Evolutionary conservation across 257 asterid species (phyloP).

Genomic region (Nyctanthes arbortristis): DNA sequence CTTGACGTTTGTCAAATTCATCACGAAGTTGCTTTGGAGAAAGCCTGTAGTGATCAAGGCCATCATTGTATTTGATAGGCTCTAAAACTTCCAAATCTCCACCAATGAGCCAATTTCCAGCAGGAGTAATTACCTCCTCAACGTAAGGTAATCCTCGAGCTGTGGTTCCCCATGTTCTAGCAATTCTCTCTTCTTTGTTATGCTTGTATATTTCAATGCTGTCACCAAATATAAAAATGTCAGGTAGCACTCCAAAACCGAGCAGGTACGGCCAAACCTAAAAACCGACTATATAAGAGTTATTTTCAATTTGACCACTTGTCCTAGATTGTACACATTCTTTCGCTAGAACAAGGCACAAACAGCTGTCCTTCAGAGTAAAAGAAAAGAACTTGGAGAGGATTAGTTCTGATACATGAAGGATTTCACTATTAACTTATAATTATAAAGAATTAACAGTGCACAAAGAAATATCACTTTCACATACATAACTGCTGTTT

Average conservation of each 20-base stretch:
- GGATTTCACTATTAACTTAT: not conserved
- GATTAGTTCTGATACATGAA: not conserved
- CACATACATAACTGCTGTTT: too few relatives aligned
- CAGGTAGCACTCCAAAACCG: not conserved
- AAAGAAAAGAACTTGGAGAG: not conserved
- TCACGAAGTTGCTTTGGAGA: constrained; percentile 69
- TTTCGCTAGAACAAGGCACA: too few relatives aligned
- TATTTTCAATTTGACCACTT: not conserved
- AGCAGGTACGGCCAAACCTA: not conserved
- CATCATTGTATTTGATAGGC: constrained; percentile 74
- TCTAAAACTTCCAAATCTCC: constrained; percentile 79
- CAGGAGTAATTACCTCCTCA: constrained; percentile 65
- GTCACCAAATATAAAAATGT: constrained; percentile 16
- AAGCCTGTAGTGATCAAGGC: constrained; percentile 82
- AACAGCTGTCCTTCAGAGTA: too few relatives aligned
- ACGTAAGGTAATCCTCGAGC: constrained; percentile 86
- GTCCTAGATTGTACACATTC: not conserved
- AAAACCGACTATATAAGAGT: too few relatives aligned
- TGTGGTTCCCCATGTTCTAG: constrained; percentile 88
- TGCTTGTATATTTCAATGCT: constrained; percentile 83
- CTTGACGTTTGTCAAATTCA: constrained; percentile 69
- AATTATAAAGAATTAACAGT: not conserved
- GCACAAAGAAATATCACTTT: too few relatives aligned
- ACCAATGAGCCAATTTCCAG: constrained; percentile 92
- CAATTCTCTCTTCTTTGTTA: constrained; percentile 84